Base-by-base conservation (phyloP, 345 rosid species). In the Moricandia moricandioides region DNA sequence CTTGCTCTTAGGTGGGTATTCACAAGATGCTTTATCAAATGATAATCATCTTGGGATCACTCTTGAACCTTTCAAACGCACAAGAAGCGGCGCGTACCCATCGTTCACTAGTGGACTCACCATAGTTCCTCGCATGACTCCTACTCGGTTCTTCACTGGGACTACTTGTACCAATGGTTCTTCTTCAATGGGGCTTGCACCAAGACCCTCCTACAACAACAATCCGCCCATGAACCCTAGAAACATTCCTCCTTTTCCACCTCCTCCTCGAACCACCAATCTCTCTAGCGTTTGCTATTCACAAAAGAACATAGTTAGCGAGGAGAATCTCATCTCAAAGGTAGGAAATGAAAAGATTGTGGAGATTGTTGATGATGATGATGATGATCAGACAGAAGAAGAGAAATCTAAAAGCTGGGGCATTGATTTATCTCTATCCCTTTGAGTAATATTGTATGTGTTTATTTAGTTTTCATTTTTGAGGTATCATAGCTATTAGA, bases 41-140 rank as follows among this genome's bases (percentile, higher is more conserved):
- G 80, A 76, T 2, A 76, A 76, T 31, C 80, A 76, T 70, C 80
- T 76, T 56, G 80, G 80, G 30, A 76, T 76, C 65, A 76, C 75
- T 63, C 70, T 76, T 62, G 71, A 76, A 1, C 69, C 65, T 31
- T 5, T 31, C n/a, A 70, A 70, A 31, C 80, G 47, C 9, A 0
- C 33, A 10, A 10, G 55, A 13, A 65, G 10, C n/a, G 31, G 39
- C 40, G 8, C 31, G 64, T 39, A 54, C 37, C 65, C 70, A 62
- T 49, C 63, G 3, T 76, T 69, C 65, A 69, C 40, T 33, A 8
- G 33, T 26, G 69, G 68, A 14, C 21, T 49, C 61, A 0, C 67
- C 31, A 4, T 63, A 0, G 47, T 14, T 31, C 70, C 75, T 56
- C 60, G 71, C 49, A 3, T 76, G 40, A 55, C 75, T 62, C 80